Percentiles rank a stretch among this genome's conserved stretches.
Conservation (phyloP, 202 grass and related monocot genomes). For the Cymbopogon flexuosus region DNA sequence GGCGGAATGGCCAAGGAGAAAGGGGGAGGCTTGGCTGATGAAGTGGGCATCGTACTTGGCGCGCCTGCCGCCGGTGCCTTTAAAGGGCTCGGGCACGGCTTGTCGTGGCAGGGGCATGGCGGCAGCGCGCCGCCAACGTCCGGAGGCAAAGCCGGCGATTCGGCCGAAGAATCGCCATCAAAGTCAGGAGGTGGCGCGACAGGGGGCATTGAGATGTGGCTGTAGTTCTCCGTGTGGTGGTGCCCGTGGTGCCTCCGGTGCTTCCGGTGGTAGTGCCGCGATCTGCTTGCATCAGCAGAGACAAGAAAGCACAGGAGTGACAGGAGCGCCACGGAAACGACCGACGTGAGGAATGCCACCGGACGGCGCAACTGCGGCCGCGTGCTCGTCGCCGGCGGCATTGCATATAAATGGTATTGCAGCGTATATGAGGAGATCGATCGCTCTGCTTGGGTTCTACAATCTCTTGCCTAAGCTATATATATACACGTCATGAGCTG, state of each 20-base stretch:
- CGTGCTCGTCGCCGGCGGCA: not conserved
- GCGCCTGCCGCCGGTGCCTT: not conserved
- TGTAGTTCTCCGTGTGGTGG: not conserved
- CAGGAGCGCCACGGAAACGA: not conserved
- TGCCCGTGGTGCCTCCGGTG: constrained; percentile 22
- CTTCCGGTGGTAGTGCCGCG: constrained; percentile 26
- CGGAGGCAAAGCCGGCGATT: not conserved
- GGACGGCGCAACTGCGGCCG: not conserved
- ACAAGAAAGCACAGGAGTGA: not conserved
- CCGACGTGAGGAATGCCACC: not conserved
- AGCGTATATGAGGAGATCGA: not conserved
- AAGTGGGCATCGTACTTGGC: not conserved
- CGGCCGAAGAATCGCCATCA: not conserved
- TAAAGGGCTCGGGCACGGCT: not conserved
- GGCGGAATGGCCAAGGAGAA: not conserved
- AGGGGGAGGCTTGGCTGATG: not conserved
- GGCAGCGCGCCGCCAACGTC: not conserved
- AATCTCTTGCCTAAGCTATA: too few species aligned
- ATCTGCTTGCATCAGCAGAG: not conserved
- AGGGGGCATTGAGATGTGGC: constrained; percentile 31
- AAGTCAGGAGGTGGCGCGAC: not conserved
- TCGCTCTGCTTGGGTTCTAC: too few species aligned
- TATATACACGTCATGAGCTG: not conserved
- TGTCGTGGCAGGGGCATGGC: not conserved
- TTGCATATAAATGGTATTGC: not conserved